Conservation (phyloP, 352 stramenopile species). For the Globisporangium splendens region DNA sequence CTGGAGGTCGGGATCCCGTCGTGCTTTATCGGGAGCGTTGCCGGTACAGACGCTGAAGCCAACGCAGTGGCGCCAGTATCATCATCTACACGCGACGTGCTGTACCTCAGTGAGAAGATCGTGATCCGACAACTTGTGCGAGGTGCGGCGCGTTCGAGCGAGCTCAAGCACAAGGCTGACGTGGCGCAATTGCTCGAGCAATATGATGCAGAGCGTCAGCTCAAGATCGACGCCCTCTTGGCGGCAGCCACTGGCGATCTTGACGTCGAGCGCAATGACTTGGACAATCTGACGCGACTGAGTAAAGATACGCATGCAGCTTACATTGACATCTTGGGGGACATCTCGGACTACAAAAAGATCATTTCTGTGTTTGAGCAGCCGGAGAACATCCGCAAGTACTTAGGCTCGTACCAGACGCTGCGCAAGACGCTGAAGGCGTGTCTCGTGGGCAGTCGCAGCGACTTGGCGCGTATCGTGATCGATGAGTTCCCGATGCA, state of each 20-base stretch:
- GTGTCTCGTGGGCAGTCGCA: not conserved
- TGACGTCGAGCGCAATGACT: not conserved
- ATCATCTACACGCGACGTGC: not conserved
- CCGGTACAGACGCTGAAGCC: not conserved
- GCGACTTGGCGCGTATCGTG: slow-evolving; percentile 7
- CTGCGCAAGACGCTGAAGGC: slow-evolving; percentile 11
- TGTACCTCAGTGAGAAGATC: slow-evolving; percentile 15
- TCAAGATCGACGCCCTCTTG: slow-evolving; percentile 1
- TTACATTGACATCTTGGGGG: slow-evolving; percentile 8
- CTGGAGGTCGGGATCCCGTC: slow-evolving; percentile 12
- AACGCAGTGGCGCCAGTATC: no score
- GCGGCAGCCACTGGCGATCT: not conserved
- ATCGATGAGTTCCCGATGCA: slow-evolving; percentile 5
- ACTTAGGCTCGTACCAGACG: slow-evolving; percentile 8
- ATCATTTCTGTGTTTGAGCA: slow-evolving; percentile 8
- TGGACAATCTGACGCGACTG: slow-evolving; percentile 13
- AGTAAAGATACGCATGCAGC: slow-evolving; percentile 7
- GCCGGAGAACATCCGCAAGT: not conserved
- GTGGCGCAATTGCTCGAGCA: slow-evolving; percentile 6
- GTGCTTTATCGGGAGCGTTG: slow-evolving; percentile 24
- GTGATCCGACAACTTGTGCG: slow-evolving; percentile 12
- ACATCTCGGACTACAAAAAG: not conserved
- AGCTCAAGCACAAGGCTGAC: not conserved
- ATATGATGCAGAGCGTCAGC: slow-evolving; percentile 6
- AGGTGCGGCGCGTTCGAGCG: not conserved